Percentiles rank a stretch among this genome's conserved stretches.
These are phyloP conservation scores for Lepidium campestre DNA, from an alignment of 441 rosid species.

Conservation along the genomic window DNA sequence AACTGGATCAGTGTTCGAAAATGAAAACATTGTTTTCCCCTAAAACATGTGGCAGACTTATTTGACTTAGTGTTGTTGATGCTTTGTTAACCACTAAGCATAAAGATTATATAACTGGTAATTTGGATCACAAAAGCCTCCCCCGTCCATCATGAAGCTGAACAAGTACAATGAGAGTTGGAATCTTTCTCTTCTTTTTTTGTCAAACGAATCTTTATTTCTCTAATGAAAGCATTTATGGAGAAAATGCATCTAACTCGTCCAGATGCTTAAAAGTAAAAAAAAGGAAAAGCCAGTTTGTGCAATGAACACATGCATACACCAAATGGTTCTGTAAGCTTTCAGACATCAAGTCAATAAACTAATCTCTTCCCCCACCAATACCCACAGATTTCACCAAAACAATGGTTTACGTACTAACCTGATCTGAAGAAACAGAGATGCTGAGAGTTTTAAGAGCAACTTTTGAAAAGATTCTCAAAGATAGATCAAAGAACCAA, in stretches of 20 bases:
- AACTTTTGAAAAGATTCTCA: not conserved
- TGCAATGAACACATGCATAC: not conserved
- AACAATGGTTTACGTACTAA: not conserved
- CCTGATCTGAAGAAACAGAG: not conserved
- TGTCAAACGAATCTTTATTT: not conserved
- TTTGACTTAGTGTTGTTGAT: no score
- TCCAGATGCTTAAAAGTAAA: not conserved
- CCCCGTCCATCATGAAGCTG: not conserved
- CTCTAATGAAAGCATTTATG: not conserved
- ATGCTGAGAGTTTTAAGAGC: not conserved
- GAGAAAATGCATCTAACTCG: not conserved
- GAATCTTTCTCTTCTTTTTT: not conserved
- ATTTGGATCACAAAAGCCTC: not conserved
- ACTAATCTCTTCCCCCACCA: not conserved
- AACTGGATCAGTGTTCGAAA: no score
- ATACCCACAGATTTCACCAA: not conserved
- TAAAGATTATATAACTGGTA: not conserved
- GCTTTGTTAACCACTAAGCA: not conserved
- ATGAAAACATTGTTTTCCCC: no score
- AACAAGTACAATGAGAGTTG: not conserved
- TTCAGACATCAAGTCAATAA: constrained; percentile 4
- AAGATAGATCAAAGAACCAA: not conserved
- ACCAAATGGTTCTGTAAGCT: not conserved
- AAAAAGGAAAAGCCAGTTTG: not conserved
- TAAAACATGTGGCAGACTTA: no score